Conservation (phyloP, 805 yeast species). For the Metschnikowia gruessii region DNA sequence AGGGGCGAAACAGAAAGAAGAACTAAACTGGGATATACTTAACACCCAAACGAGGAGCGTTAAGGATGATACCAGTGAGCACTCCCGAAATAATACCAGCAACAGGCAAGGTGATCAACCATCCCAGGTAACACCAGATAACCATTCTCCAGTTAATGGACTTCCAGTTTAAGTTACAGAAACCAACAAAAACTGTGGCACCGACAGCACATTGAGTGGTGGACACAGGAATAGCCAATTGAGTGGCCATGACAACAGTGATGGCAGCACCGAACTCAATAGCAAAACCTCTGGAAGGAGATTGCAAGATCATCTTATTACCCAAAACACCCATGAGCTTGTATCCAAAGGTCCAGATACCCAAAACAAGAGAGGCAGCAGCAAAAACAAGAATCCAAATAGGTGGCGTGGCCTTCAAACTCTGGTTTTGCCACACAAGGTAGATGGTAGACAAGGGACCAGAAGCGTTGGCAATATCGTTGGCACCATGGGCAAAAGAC, state of each 20-base stretch:
- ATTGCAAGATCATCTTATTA: constrained; percentile 68
- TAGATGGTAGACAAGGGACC: constrained; percentile 72
- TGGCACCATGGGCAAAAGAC: constrained; percentile 83
- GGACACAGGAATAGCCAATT: constrained; percentile 66
- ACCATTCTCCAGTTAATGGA: constrained; percentile 80
- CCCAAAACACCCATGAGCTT: constrained; percentile 68
- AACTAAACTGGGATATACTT: constrained; percentile 20
- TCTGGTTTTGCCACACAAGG: constrained; percentile 55
- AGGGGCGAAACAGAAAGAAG: not conserved
- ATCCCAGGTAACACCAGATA: constrained; percentile 65
- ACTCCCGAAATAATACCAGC: constrained; percentile 74
- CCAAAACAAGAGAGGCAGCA: constrained; percentile 64
- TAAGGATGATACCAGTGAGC: constrained; percentile 57
- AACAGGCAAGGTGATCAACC: constrained; percentile 70
- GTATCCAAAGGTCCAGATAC: constrained; percentile 71
- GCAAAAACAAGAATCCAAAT: constrained; percentile 69
- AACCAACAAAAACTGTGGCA: constrained; percentile 72
- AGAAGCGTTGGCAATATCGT: constrained; percentile 74
- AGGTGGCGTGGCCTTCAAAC: constrained; percentile 58
- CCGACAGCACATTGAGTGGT: constrained; percentile 81
- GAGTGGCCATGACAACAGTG: constrained; percentile 73
- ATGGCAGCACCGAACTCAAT: constrained; percentile 78
- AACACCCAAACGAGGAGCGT: constrained; percentile 53
- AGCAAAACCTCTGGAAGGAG: constrained; percentile 75
- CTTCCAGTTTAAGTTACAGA: constrained; percentile 60